Percentiles rank a stretch among this genome's conserved stretches.
These are phyloP conservation scores for Echites panduratus DNA, from an alignment of 257 asterid species.

Conservation along the genomic window DNA sequence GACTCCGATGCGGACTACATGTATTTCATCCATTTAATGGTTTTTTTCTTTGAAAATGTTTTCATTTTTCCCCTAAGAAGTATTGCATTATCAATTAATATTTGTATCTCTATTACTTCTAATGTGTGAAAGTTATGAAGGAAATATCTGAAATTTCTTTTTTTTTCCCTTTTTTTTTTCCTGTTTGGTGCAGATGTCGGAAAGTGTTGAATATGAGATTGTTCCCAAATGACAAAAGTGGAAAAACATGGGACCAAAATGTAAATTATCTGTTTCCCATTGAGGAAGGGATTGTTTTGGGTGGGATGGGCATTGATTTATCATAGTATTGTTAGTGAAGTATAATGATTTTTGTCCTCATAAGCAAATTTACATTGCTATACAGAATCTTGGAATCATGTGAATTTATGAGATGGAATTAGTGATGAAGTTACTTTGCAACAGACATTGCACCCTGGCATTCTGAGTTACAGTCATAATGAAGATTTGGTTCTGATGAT, in stretches of 20 bases:
- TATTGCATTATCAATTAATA: neutral
- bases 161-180: neutral
- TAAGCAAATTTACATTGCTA: neutral
- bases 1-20: conserved; percentile 73
- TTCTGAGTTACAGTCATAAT: neutral
- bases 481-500: neutral
- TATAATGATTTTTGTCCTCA: neutral
- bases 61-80: neutral
- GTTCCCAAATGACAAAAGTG: conserved; percentile 61
- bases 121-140: neutral
- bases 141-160: neutral
- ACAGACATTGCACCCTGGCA: neutral
- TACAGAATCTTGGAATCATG: neutral
- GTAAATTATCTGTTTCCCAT: conserved; percentile 36
- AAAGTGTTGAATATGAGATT: conserved; percentile 91
- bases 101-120: neutral
- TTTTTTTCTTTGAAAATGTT: neutral
- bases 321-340: neutral
- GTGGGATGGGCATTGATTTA: too few species aligned
- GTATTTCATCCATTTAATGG: conserved; percentile 26
- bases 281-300: too few species aligned
- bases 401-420: neutral
- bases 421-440: neutral
- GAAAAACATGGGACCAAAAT: conserved; percentile 79
- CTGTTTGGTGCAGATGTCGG: conserved; percentile 73